Evolutionary conservation across 2,329 filamentous ascomycete species (phyloP).

Genomic region (Ophiocordyceps camponoti-leonardi): DNA sequence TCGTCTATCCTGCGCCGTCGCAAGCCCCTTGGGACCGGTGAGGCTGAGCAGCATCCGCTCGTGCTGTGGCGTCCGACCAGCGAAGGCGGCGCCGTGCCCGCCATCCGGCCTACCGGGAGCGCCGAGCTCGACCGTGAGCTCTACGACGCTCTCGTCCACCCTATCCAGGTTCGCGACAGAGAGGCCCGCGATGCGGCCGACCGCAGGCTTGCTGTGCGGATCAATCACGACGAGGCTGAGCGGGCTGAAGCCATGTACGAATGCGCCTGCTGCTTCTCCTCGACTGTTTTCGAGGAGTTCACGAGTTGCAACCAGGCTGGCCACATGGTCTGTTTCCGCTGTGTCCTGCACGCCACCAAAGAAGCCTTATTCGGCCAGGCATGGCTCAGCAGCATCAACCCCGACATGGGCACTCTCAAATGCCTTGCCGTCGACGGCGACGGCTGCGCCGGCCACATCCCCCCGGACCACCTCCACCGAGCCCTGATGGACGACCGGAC

Average conservation of each 20-base stretch:
- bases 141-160: slow-evolving; percentile 36
- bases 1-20: slow-evolving; percentile 53
- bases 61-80: slow-evolving; percentile 42
- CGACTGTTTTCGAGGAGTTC: slow-evolving; percentile 55
- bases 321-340: slow-evolving; percentile 66
- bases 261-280: slow-evolving; percentile 63
- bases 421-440: slow-evolving; percentile 62
- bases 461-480: slow-evolving; percentile 49
- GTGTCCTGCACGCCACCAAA: slow-evolving; percentile 63
- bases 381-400: slow-evolving; percentile 67
- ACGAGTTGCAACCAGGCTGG: slow-evolving; percentile 50
- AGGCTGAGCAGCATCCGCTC: slow-evolving; percentile 43
- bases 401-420: slow-evolving; percentile 53
- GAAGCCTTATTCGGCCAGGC: slow-evolving; percentile 90
- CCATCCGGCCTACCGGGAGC: slow-evolving; percentile 48
- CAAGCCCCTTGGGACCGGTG: slow-evolving; percentile 32
- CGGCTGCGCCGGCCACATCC: slow-evolving; percentile 60
- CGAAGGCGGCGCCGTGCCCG: slow-evolving; percentile 38
- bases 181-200: slow-evolving; percentile 32
- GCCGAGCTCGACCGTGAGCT: slow-evolving; percentile 46
- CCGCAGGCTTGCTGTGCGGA: slow-evolving; percentile 28
- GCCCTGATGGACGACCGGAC: slow-evolving; percentile 55
- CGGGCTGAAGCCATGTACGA: slow-evolving; percentile 40
- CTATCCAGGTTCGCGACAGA: slow-evolving; percentile 28
- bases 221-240: slow-evolving; percentile 44